These are phyloP conservation scores for Hymenoscyphus infarciens DNA, from an alignment of 2,329 filamentous ascomycete species.

Conservation along the genomic window DNA sequence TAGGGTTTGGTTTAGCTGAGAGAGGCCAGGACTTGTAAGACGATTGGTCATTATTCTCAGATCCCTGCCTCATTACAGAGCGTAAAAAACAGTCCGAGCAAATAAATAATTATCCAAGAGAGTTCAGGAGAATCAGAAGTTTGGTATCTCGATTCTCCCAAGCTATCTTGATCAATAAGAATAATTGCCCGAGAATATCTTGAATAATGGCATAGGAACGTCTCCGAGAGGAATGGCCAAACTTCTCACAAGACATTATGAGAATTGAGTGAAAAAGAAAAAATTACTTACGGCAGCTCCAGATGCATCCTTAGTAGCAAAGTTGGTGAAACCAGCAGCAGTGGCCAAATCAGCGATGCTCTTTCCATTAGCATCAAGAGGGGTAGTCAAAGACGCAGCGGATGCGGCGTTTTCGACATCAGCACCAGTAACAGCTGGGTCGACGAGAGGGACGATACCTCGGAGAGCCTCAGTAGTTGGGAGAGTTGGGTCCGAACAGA, in stretches of 20 bases:
- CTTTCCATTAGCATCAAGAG: constrained; percentile 56
- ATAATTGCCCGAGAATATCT: too few relatives aligned
- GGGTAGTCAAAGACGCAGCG: constrained; percentile 46
- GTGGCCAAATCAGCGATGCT: constrained; percentile 62
- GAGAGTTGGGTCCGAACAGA: constrained; percentile 61
- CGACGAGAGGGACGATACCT: constrained; percentile 64
- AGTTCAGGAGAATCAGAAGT: too few relatives aligned
- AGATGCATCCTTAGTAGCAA: constrained; percentile 41
- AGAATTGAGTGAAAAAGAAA: not conserved
- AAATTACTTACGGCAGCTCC: constrained; percentile 22
- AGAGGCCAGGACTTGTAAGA: too few relatives aligned
- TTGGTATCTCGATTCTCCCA: too few relatives aligned
- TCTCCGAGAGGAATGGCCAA: too few relatives aligned
- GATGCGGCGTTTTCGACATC: constrained; percentile 60
- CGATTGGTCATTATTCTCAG: too few relatives aligned
- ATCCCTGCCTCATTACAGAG: too few relatives aligned
- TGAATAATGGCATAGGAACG: too few relatives aligned
- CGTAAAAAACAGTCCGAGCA: too few relatives aligned
- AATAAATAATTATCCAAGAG: too few relatives aligned
- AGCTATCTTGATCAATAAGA: too few relatives aligned
- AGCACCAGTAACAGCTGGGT: constrained; percentile 57
- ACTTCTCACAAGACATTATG: not conserved
- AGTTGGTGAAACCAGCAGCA: constrained; percentile 60
- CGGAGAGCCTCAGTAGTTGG: constrained; percentile 59
- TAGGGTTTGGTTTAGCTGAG: too few relatives aligned